A percentile compares a stretch with the other conserved stretches of the same genome.
Evolutionary conservation across 805 yeast genomes (phyloP).

Genomic region (Ogataea ramenticola): DNA sequence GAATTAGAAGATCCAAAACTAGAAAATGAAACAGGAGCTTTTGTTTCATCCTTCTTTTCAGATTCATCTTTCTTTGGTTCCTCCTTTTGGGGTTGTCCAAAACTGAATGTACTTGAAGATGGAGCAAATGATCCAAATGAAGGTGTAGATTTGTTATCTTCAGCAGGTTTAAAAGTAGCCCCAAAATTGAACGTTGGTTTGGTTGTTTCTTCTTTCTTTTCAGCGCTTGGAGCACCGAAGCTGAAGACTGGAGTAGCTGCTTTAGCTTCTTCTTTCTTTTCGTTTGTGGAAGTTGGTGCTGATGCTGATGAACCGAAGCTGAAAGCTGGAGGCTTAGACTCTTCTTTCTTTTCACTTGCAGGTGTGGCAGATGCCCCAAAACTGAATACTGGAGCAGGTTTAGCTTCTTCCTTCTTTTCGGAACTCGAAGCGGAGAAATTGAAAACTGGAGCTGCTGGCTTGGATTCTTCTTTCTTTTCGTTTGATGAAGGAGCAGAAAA

Average conservation of each 20-base stretch:
- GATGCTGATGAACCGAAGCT: background rate
- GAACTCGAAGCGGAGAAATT: constrained; percentile 16
- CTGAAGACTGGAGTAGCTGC: constrained; percentile 1
- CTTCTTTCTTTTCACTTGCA: too few species aligned
- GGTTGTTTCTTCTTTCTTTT: background rate
- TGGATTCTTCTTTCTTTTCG: constrained; percentile 4
- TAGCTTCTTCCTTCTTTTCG: constrained; percentile 1
- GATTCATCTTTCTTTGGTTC: background rate
- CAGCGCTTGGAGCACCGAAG: background rate
- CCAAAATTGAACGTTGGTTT: background rate
- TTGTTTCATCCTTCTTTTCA: too few species aligned
- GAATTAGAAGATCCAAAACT: too few species aligned
- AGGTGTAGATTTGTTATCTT: too few species aligned
- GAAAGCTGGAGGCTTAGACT: background rate
- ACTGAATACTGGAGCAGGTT: constrained; percentile 1
- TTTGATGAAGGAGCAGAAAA: constrained; percentile 6
- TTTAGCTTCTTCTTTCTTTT: constrained; percentile 1
- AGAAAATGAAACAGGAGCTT: too few species aligned
- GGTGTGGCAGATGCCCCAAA: background rate
- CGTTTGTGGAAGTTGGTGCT: background rate
- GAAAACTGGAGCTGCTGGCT: constrained; percentile 15
- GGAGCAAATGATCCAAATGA: background rate
- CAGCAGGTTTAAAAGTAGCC: too few species aligned
- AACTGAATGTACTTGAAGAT: too few species aligned
- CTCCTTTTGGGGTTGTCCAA: background rate